Evolutionary conservation across 768 basidiomycete genomes (phyloP).

Genomic region (Mycena sanguinolenta): DNA sequence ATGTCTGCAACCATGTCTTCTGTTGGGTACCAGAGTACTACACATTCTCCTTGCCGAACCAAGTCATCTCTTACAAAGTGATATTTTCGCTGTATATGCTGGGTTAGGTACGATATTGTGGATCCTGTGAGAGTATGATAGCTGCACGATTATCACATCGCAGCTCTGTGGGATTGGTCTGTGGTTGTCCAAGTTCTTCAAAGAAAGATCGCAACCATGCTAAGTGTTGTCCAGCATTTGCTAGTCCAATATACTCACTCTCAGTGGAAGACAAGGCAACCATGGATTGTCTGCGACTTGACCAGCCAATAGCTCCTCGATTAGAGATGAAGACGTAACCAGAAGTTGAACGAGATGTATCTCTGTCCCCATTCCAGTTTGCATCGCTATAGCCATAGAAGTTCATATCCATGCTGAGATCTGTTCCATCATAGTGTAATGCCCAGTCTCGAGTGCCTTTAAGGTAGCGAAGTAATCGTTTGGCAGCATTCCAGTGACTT

Average conservation of each 20-base stretch:
- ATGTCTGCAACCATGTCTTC: conserved; percentile 7
- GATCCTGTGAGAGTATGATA: not conserved
- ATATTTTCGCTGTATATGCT: conserved; percentile 1
- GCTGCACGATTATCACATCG: not conserved
- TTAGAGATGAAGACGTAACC: conserved; percentile 10
- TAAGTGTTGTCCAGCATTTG: conserved; percentile 5
- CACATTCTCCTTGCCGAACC: not conserved
- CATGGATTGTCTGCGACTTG: conserved; percentile 14
- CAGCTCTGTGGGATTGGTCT: not conserved
- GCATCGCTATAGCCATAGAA: conserved; percentile 13
- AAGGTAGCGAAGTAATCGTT: conserved; percentile 9
- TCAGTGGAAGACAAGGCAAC: conserved; percentile 16
- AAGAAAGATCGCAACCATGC: conserved; percentile 5
- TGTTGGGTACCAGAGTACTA: not conserved
- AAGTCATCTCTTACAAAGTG: conserved; percentile 1
- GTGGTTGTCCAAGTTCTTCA: not conserved
- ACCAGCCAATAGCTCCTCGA: conserved; percentile 8
- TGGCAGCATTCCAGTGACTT: conserved; percentile 19
- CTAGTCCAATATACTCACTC: conserved; percentile 9
- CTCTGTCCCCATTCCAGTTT: conserved; percentile 8
- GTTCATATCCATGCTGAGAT: not conserved
- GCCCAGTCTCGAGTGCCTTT: not conserved
- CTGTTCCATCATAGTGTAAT: not conserved
- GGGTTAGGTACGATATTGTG: not conserved
- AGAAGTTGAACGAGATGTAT: conserved; percentile 2